Evolutionary conservation across 192 early-diverging fungal genomes (phyloP), one percentile per base, ranked within the genome.

Genomic region (Borealophlyctis nickersoniae): DNA sequence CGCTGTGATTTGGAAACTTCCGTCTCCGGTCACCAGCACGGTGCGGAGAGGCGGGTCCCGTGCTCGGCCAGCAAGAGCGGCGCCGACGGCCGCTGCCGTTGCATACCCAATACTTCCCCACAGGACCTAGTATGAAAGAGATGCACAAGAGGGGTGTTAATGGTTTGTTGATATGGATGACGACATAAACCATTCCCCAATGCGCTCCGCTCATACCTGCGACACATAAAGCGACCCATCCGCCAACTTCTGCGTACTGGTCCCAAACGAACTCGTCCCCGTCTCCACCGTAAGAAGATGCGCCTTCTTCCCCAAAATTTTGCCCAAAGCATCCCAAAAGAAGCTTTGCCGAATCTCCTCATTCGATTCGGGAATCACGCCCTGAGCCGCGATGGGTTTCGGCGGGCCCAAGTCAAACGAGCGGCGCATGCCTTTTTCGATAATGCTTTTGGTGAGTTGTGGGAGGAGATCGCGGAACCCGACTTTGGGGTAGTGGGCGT

Each of bases 1-100:
- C 13, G 60, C 78, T 2, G 80, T 80, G 28, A 81, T 22, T 50
- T 81, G 80, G 62, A 81, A 81, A 4, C 74, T 77, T 23, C 80
- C 80, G 45, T 81, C 80, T 49, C 80, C 80, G 31, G 77, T 71
- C 30, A 81, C 71, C 23, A 81, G 60, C 36, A 67, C 69, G 22
- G 79, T 76, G 16, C 78, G 75, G 14, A 58, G 32, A 13, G 65
- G 65, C 39, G 66, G 58, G 27, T 70, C 68, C 1, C 60, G 53
- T 16, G 55, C 65, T 3, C 70, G 66, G 2, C 55, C 78, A 19
- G 80, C 80, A 26, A 75, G 13, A 9, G 74, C 65, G 0, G 80
- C 72, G 39, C 80, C 80, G n/a, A 78, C 30, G 33, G 78, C 66
- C 13, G 80, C 71, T 36, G 67, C 75, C 13, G 73, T 66, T 16